phyloP scores from a whole-genome alignment of 129 eudicot species.

The Gnaphalium uliginosum region DNA sequence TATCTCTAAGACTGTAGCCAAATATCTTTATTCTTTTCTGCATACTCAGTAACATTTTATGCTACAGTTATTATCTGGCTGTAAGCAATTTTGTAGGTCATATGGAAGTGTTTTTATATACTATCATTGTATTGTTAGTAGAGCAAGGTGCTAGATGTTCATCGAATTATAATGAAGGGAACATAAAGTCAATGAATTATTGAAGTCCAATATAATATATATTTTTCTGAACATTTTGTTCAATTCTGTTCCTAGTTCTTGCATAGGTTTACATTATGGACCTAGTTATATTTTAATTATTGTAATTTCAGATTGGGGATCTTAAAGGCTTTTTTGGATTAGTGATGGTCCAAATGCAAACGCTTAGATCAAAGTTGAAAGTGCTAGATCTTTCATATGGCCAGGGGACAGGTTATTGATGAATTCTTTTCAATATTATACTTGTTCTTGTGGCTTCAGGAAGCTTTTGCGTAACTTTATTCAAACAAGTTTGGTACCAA shows the following conservation, averaged over 20 bases:
- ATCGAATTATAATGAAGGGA: background rate
- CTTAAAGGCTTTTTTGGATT: slow-evolving; percentile 85
- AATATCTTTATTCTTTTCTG: background rate
- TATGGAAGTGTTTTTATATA: background rate
- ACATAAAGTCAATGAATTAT: background rate
- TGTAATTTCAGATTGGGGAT: slow-evolving; percentile 80
- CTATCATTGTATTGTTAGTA: slow-evolving; percentile 13
- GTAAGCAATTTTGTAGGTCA: slow-evolving; percentile 2
- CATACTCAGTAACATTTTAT: background rate
- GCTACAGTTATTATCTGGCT: background rate
- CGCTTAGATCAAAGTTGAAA: slow-evolving; percentile 71
- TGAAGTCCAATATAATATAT: background rate
- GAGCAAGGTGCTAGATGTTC: background rate
- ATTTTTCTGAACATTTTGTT: background rate
- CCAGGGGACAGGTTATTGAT: slow-evolving; percentile 67
- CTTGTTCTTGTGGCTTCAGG: slow-evolving; percentile 9
- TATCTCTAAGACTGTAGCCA: slow-evolving; percentile 5
- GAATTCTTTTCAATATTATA: background rate
- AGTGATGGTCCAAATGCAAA: slow-evolving; percentile 60
- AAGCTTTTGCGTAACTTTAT: slow-evolving; percentile 14
- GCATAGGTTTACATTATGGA: slow-evolving; percentile 12
- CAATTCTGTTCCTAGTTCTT: background rate
- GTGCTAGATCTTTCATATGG: slow-evolving; percentile 85
- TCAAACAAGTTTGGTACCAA: background rate
- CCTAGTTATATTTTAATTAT: slow-evolving; percentile 23